phyloP scores from a whole-genome alignment of 169 alveolate genomes.

The Amoebophrya sp. region DNA sequence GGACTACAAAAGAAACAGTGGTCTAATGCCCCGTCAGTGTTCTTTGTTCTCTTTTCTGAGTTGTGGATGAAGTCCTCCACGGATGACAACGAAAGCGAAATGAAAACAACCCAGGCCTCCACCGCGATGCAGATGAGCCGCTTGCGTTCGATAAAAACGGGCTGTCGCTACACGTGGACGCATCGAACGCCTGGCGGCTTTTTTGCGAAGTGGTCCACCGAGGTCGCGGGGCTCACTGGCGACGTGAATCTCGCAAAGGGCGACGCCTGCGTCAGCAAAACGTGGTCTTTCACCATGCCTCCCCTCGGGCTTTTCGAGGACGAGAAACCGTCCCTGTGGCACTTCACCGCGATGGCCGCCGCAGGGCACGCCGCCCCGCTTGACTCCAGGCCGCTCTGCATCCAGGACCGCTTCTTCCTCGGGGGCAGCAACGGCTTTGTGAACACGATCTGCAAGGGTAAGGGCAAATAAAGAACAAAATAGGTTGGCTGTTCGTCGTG shows the following conservation, averaged over 20 bases:
- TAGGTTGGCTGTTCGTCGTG: too few species aligned
- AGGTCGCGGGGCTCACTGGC: not conserved
- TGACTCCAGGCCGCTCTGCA: not conserved
- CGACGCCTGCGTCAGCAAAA: not conserved
- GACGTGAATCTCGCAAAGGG: conserved; percentile 13
- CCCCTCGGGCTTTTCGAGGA: not conserved
- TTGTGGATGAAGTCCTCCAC: too few species aligned
- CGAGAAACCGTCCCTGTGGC: not conserved
- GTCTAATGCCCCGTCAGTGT: too few species aligned
- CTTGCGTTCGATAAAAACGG: not conserved
- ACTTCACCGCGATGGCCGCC: not conserved
- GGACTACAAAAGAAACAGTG: too few species aligned
- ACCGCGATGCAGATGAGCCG: conserved; percentile 9
- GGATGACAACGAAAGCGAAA: too few species aligned
- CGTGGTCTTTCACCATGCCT: not conserved
- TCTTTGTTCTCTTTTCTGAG: too few species aligned
- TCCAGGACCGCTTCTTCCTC: not conserved
- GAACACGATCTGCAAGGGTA: not conserved
- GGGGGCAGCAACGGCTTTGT: not conserved
- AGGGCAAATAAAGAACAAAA: too few species aligned
- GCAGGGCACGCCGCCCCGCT: not conserved
- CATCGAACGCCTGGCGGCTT: not conserved
- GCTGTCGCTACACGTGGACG: not conserved
- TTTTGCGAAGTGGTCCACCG: not conserved
- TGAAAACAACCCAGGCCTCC: not conserved